Evolutionary conservation across 306 rosid species (phyloP), one percentile per base, ranked within the genome.

Genomic region (Elaeagnus macrophylla): DNA sequence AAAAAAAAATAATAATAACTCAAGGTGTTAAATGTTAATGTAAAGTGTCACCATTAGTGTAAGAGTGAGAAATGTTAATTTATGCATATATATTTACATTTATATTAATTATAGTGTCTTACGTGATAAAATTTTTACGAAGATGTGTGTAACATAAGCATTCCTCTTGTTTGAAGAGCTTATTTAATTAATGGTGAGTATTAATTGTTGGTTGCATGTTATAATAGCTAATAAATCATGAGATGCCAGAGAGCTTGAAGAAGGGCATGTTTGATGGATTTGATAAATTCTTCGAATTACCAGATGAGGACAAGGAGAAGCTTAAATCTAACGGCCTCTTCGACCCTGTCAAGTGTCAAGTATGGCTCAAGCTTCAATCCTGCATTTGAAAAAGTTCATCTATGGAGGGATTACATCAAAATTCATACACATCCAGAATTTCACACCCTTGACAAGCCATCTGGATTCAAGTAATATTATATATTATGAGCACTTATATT

Each of bases 331-430:
- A 65, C 12, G 68, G 14, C 12, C 69, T 0, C 59, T 74, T 19
- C 57, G 56, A 12, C 17, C 64, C 12, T 75, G 79, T 8, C 63
- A 66, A 79, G 25, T n/a, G n/a, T 81, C 7, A 66, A 79, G 25
- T 61, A 45, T 6, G 83, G 87, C 9, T 77, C 83, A 3, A 81
- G 83, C 72, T 55, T 61, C 45, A 50, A 50, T 48, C 67, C 65
- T 12, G 35, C 50, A 36, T 42, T 46, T 4, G 87, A 81, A 19
- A 49, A 59, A 14, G 61, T 77, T 53, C 78, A 65, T 32, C 73
- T 52, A 11, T 77, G 87, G 87, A 77, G 83, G 64, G 81, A 81
- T 45, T 81, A 47, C 44, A 70, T 81, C 50, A 81, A 75, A 41
- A 64, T 51, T 9, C 25, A 59, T 10, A 57, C 72, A 3, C 54